These are phyloP conservation scores for Immersiporthe knoxdaviesiana DNA, from an alignment of 2,329 filamentous ascomycete genomes.

Conservation along the genomic window DNA sequence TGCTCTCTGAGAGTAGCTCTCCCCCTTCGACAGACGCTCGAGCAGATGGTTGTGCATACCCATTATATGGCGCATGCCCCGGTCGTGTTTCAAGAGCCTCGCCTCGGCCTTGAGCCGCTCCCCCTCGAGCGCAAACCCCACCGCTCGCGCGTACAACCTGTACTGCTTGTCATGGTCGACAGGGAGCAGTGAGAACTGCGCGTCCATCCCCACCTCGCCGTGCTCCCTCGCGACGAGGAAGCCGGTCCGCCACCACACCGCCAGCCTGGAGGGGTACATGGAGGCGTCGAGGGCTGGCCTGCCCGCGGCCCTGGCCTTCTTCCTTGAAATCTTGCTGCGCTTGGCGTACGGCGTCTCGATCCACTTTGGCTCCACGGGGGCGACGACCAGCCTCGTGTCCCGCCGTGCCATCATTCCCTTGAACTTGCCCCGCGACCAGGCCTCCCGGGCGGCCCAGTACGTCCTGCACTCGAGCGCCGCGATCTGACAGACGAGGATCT, in stretches of 20 bases:
- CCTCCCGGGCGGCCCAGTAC: not conserved
- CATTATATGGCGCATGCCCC: not conserved
- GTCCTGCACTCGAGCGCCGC: not conserved
- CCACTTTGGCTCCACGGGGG: not conserved
- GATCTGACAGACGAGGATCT: not conserved
- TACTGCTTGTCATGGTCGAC: not conserved
- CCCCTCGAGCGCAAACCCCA: not conserved
- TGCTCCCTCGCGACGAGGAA: not conserved
- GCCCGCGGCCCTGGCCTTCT: not conserved
- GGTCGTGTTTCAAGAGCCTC: not conserved
- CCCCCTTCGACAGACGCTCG: not conserved
- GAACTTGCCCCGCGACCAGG: not conserved
- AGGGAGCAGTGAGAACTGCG: not conserved
- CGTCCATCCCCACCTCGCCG: not conserved
- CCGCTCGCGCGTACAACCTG: not conserved
- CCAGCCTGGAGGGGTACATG: not conserved
- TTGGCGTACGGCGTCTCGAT: not conserved
- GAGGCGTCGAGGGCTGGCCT: not conserved
- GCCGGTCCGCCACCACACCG: not conserved
- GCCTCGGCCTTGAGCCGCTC: not conserved
- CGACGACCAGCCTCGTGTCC: not conserved
- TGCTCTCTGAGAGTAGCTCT: not conserved
- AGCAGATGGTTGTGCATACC: not conserved
- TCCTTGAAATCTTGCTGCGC: not conserved
- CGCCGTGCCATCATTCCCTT: not conserved